phyloP scores from a whole-genome alignment of 441 rosid species.

The Brassica balearica region DNA sequence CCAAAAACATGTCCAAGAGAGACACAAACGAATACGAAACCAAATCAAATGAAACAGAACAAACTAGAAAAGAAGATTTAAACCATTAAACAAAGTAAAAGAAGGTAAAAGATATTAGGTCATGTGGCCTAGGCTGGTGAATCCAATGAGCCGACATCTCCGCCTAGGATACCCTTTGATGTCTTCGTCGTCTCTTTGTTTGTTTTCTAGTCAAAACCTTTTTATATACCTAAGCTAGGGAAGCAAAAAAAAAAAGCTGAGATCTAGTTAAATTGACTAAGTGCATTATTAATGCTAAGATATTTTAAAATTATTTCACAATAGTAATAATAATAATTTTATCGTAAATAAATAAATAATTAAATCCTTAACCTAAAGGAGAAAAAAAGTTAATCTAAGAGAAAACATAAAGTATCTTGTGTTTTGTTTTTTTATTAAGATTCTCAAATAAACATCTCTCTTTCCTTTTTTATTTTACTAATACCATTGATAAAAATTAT shows the following conservation, averaged over 20 bases:
- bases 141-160: constrained; percentile 44
- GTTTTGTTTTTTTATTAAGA: neutral
- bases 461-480: neutral
- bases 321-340: neutral
- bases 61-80: neutral
- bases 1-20: neutral
- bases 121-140: constrained; percentile 32
- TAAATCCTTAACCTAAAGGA: neutral
- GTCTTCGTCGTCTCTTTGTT: constrained; percentile 45
- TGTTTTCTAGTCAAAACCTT: constrained; percentile 32
- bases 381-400: neutral
- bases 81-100: neutral
- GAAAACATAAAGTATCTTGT: neutral
- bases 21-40: neutral
- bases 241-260: neutral
- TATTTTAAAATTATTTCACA: neutral
- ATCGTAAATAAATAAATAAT: neutral
- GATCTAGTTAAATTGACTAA: constrained; percentile 37
- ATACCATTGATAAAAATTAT: neutral
- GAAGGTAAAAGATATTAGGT: neutral
- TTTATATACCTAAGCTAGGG: constrained; percentile 1
- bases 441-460: neutral
- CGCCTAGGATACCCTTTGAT: constrained; percentile 46
- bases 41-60: neutral
- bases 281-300: neutral